phyloP scores from a whole-genome alignment of 2,329 filamentous ascomycete genomes.

The Periglandula ipomoeae region DNA sequence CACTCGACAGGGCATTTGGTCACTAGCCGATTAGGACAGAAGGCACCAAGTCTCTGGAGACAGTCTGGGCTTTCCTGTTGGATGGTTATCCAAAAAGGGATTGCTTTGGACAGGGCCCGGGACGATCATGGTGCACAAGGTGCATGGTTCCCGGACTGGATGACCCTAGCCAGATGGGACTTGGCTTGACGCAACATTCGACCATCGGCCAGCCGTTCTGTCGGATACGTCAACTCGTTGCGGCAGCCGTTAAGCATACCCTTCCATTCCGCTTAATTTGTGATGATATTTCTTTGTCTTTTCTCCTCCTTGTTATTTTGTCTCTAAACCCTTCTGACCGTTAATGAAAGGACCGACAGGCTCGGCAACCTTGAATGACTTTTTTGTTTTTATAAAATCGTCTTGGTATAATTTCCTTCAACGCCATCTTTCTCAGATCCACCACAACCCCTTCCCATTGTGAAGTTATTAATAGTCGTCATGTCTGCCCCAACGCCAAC shows the following conservation, averaged over 20 bases:
- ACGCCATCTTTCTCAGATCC: neutral
- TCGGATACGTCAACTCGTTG: neutral
- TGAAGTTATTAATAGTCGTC: neutral
- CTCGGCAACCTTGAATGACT: neutral
- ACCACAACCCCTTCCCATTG: neutral
- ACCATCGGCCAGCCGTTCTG: neutral
- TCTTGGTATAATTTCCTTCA: slow-evolving; percentile 2
- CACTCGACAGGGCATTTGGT: neutral
- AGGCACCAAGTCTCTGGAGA: slow-evolving; percentile 4
- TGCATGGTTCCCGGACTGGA: slow-evolving; percentile 4
- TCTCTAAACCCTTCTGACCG: neutral
- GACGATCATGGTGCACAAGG: slow-evolving; percentile 9
- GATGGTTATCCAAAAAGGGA: neutral
- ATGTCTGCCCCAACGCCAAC: slow-evolving; percentile 4
- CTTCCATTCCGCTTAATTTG: neutral
- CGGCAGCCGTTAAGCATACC: neutral
- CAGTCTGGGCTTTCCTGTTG: slow-evolving; percentile 2
- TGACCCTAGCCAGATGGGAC: slow-evolving; percentile 4
- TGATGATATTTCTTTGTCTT: neutral
- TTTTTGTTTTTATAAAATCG: neutral
- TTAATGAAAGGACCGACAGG: slow-evolving; percentile 1
- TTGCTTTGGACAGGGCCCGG: neutral
- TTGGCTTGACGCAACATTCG: slow-evolving; percentile 4
- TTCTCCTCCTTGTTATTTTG: neutral
- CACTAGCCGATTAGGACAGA: neutral